These are phyloP conservation scores for Penicillium sp. DNA, from an alignment of 2,329 filamentous ascomycete genomes.

Conservation along the genomic window DNA sequence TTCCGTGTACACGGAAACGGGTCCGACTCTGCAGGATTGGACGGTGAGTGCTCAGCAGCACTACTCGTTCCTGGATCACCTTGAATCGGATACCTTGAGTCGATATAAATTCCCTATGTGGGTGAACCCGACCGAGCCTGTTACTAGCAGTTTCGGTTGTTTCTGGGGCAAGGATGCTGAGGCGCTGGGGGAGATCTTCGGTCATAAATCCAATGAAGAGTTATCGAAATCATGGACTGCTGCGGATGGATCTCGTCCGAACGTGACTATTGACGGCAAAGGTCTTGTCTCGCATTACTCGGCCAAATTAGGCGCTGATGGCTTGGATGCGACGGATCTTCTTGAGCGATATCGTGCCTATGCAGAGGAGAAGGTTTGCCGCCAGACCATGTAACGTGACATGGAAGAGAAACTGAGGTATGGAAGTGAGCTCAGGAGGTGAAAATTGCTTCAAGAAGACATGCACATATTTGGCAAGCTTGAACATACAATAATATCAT, in stretches of 20 bases:
- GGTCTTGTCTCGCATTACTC: slow-evolving; percentile 60
- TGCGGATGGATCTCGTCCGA: slow-evolving; percentile 27
- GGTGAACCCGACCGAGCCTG: slow-evolving; percentile 55
- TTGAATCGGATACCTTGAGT: slow-evolving; percentile 52
- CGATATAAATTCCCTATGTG: slow-evolving; percentile 54
- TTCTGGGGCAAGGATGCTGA: slow-evolving; percentile 58
- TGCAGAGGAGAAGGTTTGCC: slow-evolving; percentile 58
- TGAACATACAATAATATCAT: background rate
- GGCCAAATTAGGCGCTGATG: slow-evolving; percentile 47
- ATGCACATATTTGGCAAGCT: slow-evolving; percentile 7
- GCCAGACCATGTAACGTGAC: slow-evolving; percentile 13
- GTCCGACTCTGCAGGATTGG: slow-evolving; percentile 55
- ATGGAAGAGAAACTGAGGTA: background rate
- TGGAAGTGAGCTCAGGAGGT: background rate
- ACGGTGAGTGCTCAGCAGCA: slow-evolving; percentile 53
- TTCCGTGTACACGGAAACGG: slow-evolving; percentile 53
- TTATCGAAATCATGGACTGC: slow-evolving; percentile 45
- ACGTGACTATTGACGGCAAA: slow-evolving; percentile 57
- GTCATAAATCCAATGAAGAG: slow-evolving; percentile 46
- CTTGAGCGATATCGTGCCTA: slow-evolving; percentile 58
- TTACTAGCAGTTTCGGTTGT: slow-evolving; percentile 60
- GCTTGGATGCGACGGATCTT: slow-evolving; percentile 57
- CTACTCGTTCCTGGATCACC: slow-evolving; percentile 53
- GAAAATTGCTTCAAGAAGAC: background rate
- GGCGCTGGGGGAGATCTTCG: slow-evolving; percentile 48